Evolutionary conservation across 129 eudicot species (phyloP), one percentile per base, ranked within the genome.

Genomic region (Sambucus nigra): DNA sequence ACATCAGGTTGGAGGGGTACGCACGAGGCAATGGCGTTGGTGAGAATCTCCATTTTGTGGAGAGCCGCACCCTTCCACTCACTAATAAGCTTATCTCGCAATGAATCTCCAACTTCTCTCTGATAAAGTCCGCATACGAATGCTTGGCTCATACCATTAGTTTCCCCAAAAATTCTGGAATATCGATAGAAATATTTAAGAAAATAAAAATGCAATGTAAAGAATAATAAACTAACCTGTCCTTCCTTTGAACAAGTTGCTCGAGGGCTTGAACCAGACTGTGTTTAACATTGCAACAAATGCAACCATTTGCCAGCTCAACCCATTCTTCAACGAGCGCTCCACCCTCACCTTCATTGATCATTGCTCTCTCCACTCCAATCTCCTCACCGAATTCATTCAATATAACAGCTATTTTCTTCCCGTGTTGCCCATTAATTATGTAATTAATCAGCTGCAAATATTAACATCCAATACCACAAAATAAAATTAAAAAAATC

Each of bases 341-440:
- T 14, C 97, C 88, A 24, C 73, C 95, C 51, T 89, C 95, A 10
- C 97, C 97, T 69, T 84, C 93, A 64, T 89, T 84, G 58, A 89
- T 89, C 97, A 89, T 89, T 0, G 97, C 97, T 61, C 97, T 78
- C 67, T 89, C 97, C 45, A 89, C 97, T 23, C 97, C 97, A 60
- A 89, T 78, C 74, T 89, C 97, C 35, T 89, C 95, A 60, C 97
- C 97, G 61, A 89, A 89, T 70, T 89, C 97, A 45, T 89, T 89
- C 81, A 89, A 66, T 68, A 89, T 89, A 53, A 89, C 97, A 12
- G 97, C 97, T 63, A 89, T 89, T 72, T 76, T 78, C 78, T 89
- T 89, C 60, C 97, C 97, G 57, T 89, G 97, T 54, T 84, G 77
- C 21, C 74, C 72, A 66, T 78, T 84, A 61, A 89, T 45, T 65